Conservation (phyloP, 139 green algal genomes). For the Micractinium sp. region DNA sequence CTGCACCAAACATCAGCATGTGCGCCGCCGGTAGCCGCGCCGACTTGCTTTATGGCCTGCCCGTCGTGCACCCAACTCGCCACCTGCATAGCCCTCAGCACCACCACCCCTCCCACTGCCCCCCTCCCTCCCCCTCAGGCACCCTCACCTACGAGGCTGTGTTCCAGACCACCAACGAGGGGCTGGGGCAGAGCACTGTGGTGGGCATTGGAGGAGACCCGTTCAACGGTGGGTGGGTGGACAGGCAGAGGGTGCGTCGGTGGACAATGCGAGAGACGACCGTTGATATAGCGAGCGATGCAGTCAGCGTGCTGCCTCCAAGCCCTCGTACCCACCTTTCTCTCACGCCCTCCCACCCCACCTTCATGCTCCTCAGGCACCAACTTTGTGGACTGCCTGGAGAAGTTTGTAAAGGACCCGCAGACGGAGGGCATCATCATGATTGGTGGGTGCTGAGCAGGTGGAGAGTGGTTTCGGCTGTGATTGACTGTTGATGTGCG, state of each 20-base stretch:
- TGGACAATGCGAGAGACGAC: not conserved
- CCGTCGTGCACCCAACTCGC: not conserved
- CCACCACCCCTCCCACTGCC: not conserved
- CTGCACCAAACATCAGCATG: too few species aligned
- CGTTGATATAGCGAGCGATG: not conserved
- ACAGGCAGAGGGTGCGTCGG: not conserved
- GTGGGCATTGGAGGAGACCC: conserved; percentile 92
- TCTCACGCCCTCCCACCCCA: not conserved
- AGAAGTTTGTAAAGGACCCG: conserved; percentile 95
- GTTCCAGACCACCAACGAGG: conserved; percentile 93
- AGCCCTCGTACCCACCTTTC: not conserved
- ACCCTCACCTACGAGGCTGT: conserved; percentile 99
- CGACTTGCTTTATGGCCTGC: too few species aligned
- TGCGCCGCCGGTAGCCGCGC: too few species aligned
- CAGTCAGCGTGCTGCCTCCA: too few species aligned
- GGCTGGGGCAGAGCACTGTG: conserved; percentile 96
- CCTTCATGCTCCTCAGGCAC: conserved; percentile 61
- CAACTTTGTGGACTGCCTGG: conserved; percentile 99
- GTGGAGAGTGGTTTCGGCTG: not conserved
- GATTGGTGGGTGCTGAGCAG: conserved; percentile 88
- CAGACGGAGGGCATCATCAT: conserved; percentile 99
- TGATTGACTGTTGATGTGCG: not conserved
- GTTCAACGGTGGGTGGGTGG: conserved; percentile 77
- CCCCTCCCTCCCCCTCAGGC: conserved; percentile 46
- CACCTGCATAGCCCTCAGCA: not conserved